Evolutionary conservation across 176 grass and related monocot species (phyloP).

Genomic region (Zizania latifolia): DNA sequence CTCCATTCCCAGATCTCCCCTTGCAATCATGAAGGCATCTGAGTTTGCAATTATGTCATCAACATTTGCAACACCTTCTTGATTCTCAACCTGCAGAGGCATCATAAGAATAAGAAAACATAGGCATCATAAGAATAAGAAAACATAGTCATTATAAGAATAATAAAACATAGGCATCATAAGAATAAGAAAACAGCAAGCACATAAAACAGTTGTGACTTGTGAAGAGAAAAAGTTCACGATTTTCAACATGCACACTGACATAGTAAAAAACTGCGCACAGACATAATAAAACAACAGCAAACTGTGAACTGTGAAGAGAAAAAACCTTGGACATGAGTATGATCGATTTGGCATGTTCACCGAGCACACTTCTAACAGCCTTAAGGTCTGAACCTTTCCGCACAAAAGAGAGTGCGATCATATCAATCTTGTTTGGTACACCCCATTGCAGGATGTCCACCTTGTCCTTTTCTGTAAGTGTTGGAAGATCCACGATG

Average conservation of each 20-base stretch:
- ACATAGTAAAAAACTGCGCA: no score
- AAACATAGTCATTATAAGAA: not conserved
- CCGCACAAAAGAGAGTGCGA: slow-evolving; percentile 72
- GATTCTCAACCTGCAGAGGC: slow-evolving; percentile 85
- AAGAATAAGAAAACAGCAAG: not conserved
- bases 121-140: not conserved
- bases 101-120: slow-evolving; percentile 28
- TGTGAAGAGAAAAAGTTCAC: no score
- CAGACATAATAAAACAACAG: no score
- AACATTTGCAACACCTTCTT: slow-evolving; percentile 87
- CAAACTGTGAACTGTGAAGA: no score
- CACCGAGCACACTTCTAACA: slow-evolving; percentile 60
- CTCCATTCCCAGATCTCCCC: slow-evolving; percentile 87
- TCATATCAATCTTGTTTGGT: slow-evolving; percentile 86
- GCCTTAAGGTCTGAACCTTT: slow-evolving; percentile 81
- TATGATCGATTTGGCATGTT: slow-evolving; percentile 65
- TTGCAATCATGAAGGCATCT: slow-evolving; percentile 80
- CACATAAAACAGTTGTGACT: no score
- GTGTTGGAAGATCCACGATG: slow-evolving; percentile 72
- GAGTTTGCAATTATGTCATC: slow-evolving; percentile 81
- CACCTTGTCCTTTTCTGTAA: slow-evolving; percentile 86
- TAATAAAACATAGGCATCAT: slow-evolving; percentile 23
- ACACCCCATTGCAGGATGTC: slow-evolving; percentile 78
- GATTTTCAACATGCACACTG: no score
- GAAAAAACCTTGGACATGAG: slow-evolving; percentile 83